Evolutionary conservation across 2,329 filamentous ascomycete species (phyloP).

Genomic region (Aspergillus sp.): DNA sequence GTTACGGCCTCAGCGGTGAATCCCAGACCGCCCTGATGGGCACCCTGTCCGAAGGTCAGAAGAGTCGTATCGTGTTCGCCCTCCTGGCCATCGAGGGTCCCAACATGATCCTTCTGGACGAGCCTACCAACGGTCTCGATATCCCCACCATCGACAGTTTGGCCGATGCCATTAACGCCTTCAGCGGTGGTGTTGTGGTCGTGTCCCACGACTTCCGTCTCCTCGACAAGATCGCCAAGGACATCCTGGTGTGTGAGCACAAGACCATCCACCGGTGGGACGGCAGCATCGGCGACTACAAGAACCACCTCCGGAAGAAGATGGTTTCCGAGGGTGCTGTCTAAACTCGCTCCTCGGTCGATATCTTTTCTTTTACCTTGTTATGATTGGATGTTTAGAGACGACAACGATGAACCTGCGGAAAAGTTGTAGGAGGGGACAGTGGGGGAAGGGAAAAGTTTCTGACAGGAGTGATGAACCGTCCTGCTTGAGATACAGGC

Average conservation of each 20-base stretch:
- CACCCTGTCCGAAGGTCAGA: slow-evolving; percentile 95
- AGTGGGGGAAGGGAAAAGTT: background rate
- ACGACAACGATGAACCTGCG: slow-evolving; percentile 13
- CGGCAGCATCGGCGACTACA: slow-evolving; percentile 89
- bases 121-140: slow-evolving; percentile 99
- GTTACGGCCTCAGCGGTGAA: slow-evolving; percentile 90
- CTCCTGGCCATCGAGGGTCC: slow-evolving; percentile 90
- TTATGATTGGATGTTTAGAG: slow-evolving; percentile 35
- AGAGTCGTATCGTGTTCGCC: slow-evolving; percentile 96
- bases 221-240: slow-evolving; percentile 98
- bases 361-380: background rate
- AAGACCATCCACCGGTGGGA: slow-evolving; percentile 89
- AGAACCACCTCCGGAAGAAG: slow-evolving; percentile 98
- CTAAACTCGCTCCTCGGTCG: slow-evolving; percentile 47
- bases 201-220: slow-evolving; percentile 99
- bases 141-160: slow-evolving; percentile 97
- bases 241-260: slow-evolving; percentile 99
- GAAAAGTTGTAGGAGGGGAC: slow-evolving; percentile 12
- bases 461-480: slow-evolving; percentile 21
- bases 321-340: slow-evolving; percentile 88
- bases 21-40: slow-evolving; percentile 97
- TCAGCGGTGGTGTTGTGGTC: slow-evolving; percentile 92
- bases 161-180: slow-evolving; percentile 96
- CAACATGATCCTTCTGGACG: slow-evolving; percentile 97
- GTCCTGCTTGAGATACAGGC: slow-evolving; percentile 16